Percentiles rank a stretch among this genome's conserved stretches.
These are phyloP conservation scores for Penicillium occitanis DNA, from an alignment of 2,329 filamentous ascomycete species.

Conservation along the genomic window DNA sequence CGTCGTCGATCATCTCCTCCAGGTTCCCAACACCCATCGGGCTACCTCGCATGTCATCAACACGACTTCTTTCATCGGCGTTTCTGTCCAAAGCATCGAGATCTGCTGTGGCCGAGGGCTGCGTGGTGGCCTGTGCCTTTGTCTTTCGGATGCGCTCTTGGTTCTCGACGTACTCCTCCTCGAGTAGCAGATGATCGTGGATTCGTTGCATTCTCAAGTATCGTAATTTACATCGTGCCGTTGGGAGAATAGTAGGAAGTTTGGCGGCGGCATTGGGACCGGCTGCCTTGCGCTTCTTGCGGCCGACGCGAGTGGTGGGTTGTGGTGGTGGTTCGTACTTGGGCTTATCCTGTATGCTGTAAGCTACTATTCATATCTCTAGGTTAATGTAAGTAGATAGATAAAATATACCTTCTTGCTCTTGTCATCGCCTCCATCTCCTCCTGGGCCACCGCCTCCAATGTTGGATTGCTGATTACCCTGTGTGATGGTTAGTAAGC, in stretches of 20 bases:
- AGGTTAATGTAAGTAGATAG: slow-evolving; percentile 1
- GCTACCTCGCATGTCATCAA: slow-evolving; percentile 97
- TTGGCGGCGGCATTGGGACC: slow-evolving; percentile 94
- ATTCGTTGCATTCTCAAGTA: slow-evolving; percentile 98
- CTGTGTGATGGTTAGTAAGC: slow-evolving; percentile 29
- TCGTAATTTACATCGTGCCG: slow-evolving; percentile 93
- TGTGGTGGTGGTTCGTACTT: slow-evolving; percentile 99
- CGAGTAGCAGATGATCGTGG: slow-evolving; percentile 92
- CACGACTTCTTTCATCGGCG: slow-evolving; percentile 89
- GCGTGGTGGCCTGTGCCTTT: slow-evolving; percentile 67
- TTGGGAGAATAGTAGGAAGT: slow-evolving; percentile 89
- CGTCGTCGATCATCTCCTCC: slow-evolving; percentile 98
- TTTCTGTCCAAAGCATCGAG: slow-evolving; percentile 79
- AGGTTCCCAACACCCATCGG: slow-evolving; percentile 98
- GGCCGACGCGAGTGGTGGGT: slow-evolving; percentile 92
- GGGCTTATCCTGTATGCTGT: slow-evolving; percentile 77
- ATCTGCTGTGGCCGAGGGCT: slow-evolving; percentile 60
- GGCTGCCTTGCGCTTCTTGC: slow-evolving; percentile 96
- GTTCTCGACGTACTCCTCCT: slow-evolving; percentile 99
- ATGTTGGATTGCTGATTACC: slow-evolving; percentile 73
- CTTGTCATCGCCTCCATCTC: slow-evolving; percentile 78
- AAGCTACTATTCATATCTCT: not conserved
- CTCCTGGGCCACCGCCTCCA: slow-evolving; percentile 64
- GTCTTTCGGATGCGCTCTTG: slow-evolving; percentile 93
- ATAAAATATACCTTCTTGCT: slow-evolving; percentile 77